A percentile compares a stretch with the other conserved stretches of the same genome.
These are phyloP conservation scores for Syzygium grande DNA, from an alignment of 345 rosid genomes.

Conservation along the genomic window DNA sequence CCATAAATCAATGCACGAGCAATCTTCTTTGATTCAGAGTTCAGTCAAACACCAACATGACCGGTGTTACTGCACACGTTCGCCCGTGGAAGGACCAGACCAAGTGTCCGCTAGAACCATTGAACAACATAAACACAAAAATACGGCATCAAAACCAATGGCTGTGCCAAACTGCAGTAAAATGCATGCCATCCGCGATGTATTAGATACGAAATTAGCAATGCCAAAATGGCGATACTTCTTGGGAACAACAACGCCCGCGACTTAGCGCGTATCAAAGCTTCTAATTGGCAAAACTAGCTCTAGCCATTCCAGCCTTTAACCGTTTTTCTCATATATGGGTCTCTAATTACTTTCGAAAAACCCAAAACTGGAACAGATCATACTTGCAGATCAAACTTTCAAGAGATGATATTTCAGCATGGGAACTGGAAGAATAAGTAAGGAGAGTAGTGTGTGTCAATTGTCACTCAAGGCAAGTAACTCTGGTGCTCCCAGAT, in stretches of 20 bases:
- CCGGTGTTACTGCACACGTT: neutral
- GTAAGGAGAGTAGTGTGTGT: neutral
- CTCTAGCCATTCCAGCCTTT: neutral
- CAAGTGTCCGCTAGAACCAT: neutral
- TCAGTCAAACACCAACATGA: neutral
- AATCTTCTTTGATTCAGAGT: neutral
- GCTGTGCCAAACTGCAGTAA: neutral
- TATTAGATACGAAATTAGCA: rapidly evolving
- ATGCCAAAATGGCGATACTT: neutral
- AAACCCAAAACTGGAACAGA: neutral
- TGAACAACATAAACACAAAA: neutral
- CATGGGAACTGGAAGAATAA: neutral
- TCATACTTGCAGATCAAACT: neutral
- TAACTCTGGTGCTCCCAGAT: neutral
- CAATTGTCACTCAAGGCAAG: neutral
- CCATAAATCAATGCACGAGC: neutral
- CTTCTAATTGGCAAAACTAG: rapidly evolving
- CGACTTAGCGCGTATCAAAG: neutral
- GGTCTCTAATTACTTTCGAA: neutral
- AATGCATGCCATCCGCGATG: neutral
- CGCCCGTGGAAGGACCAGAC: neutral
- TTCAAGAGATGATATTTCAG: rapidly evolving
- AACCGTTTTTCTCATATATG: rapidly evolving
- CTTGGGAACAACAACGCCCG: neutral
- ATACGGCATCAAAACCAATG: neutral